Evolutionary conservation across 805 yeast species (phyloP).

Genomic region (Wickerhamiella australiensis): DNA sequence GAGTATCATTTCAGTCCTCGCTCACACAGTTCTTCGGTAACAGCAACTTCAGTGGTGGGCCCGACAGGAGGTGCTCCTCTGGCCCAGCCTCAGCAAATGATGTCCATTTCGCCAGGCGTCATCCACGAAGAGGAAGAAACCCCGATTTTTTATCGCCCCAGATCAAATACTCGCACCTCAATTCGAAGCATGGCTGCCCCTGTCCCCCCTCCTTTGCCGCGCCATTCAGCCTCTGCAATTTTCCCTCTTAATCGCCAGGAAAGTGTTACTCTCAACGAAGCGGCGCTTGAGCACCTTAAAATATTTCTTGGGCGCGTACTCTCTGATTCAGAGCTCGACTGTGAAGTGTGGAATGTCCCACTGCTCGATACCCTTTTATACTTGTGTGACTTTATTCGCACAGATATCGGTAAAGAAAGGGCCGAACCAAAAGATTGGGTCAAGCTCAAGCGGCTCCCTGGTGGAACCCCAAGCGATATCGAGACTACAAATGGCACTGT

Average conservation of each 20-base stretch:
- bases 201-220: neutral
- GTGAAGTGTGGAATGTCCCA: slow-evolving; percentile 53
- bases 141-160: neutral
- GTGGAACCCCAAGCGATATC: slow-evolving; percentile 55
- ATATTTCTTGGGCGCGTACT: slow-evolving; percentile 26
- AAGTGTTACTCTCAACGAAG: slow-evolving; percentile 25
- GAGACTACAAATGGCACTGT: slow-evolving; percentile 62
- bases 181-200: neutral
- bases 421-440: slow-evolving; percentile 81
- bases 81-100: neutral
- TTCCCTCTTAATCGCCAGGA: slow-evolving; percentile 13
- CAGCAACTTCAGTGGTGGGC: neutral
- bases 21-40: neutral
- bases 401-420: slow-evolving; percentile 45
- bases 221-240: slow-evolving; percentile 5
- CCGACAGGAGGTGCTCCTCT: no score
- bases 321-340: slow-evolving; percentile 27
- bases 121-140: neutral
- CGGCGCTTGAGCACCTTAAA: slow-evolving; percentile 25
- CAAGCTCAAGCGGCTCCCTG: slow-evolving; percentile 72
- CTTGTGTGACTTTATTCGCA: neutral
- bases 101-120: neutral
- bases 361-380: slow-evolving; percentile 18
- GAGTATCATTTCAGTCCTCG: slow-evolving; percentile 8
- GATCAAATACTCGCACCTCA: neutral